Percentiles rank a stretch among this genome's conserved stretches.
Evolutionary conservation across 1,284 basidiomycete species (phyloP).

Genomic region (Cryptococcus hybrid): DNA sequence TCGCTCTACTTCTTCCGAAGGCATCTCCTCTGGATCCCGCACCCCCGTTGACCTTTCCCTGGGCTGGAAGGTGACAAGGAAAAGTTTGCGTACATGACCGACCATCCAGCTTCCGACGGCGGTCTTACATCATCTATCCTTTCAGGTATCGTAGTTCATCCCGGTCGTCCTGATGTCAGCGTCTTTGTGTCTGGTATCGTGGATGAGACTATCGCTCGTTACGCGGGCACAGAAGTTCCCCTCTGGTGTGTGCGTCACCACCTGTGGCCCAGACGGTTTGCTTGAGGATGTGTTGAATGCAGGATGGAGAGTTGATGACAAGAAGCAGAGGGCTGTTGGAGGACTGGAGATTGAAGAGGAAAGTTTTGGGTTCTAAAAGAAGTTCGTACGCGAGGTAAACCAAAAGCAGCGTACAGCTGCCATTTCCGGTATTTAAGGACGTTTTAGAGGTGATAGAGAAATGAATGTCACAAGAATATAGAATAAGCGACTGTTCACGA

Average conservation of each 20-base stretch:
- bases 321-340: constrained; percentile 28
- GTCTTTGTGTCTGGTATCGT: constrained; percentile 19
- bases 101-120: constrained; percentile 18
- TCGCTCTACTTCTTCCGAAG: constrained; percentile 6
- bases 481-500: no score
- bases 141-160: constrained; percentile 23
- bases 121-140: constrained; percentile 10
- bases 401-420: no score
- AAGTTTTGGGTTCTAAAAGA: constrained; percentile 35
- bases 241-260: constrained; percentile 33
- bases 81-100: constrained; percentile 25
- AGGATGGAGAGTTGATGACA: constrained; percentile 20
- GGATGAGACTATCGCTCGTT: constrained; percentile 24
- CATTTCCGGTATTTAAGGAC: no score
- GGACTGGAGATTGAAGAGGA: constrained; percentile 46
- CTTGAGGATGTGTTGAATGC: constrained; percentile 32
- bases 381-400: no score
- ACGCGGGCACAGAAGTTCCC: constrained; percentile 16
- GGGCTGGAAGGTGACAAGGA: constrained; percentile 14
- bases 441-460: no score
- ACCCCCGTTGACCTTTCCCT: neutral
- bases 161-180: constrained; percentile 32
- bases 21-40: neutral
- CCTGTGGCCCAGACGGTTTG: constrained; percentile 42
- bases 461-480: no score